These are phyloP conservation scores for Ballota nigra DNA, from an alignment of 257 asterid species.

Conservation along the genomic window DNA sequence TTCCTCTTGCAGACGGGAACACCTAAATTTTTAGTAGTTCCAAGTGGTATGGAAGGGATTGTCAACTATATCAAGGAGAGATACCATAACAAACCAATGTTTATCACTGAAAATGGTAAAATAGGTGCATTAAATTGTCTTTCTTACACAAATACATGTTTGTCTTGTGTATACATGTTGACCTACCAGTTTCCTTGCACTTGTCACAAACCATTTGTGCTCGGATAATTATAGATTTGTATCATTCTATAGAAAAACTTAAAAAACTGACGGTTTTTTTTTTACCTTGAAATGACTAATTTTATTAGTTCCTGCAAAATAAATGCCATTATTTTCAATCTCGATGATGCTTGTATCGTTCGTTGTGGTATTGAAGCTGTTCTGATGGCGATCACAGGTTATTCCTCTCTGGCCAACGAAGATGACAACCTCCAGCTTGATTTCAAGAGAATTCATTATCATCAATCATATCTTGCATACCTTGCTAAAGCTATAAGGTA, in stretches of 20 bases:
- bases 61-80: constrained; percentile 52
- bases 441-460: constrained; percentile 47
- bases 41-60: constrained; percentile 60
- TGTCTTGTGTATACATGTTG: too few relatives aligned
- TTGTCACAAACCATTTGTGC: neutral
- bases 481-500: constrained; percentile 71
- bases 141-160: too few relatives aligned
- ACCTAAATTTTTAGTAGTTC: constrained; percentile 48
- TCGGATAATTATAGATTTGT: neutral
- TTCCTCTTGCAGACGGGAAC: constrained; percentile 51
- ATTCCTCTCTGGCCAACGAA: constrained; percentile 40
- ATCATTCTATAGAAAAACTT: neutral
- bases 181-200: too few relatives aligned
- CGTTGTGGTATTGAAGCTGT: neutral
- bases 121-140: neutral
- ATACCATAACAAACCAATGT: constrained; percentile 67
- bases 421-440: constrained; percentile 38
- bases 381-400: constrained; percentile 41
- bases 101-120: constrained; percentile 74
- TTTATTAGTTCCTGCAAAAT: neutral
- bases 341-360: neutral
- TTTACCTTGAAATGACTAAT: neutral
- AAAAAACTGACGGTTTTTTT: too few relatives aligned
- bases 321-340: neutral
- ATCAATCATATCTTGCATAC: constrained; percentile 53